Percentiles rank a stretch among this genome's conserved stretches.
Evolutionary conservation across 768 basidiomycete genomes (phyloP).

Genomic region (Boletus pseudo-olivaceus): DNA sequence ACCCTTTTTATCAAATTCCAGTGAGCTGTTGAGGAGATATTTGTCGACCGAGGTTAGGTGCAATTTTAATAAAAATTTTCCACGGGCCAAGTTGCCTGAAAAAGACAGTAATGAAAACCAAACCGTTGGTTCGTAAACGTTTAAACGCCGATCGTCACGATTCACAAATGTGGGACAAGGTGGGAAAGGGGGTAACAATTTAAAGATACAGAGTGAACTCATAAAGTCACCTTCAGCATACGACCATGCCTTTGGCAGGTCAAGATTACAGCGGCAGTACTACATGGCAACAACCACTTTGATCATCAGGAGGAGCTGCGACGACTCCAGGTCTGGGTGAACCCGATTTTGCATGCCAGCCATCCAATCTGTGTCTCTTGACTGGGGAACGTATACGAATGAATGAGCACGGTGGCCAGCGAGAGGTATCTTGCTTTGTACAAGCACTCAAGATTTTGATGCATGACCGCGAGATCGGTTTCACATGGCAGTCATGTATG

Average conservation of each 20-base stretch:
- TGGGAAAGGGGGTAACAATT: neutral
- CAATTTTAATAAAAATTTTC: no score
- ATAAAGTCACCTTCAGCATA: no score
- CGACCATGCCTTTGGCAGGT: no score
- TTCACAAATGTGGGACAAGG: neutral
- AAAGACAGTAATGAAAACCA: neutral
- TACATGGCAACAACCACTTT: no score
- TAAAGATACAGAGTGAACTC: no score
- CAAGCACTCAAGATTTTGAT: slow-evolving; percentile 60
- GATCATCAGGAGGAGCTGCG: slow-evolving; percentile 89
- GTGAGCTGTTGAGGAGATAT: no score
- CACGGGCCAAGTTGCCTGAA: no score
- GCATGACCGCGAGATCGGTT: slow-evolving; percentile 52
- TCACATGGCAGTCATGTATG: neutral
- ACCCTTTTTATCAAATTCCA: no score
- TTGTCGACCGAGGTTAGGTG: no score
- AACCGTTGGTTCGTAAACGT: neutral
- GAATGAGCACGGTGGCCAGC: slow-evolving; percentile 83
- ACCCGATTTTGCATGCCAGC: slow-evolving; percentile 76
- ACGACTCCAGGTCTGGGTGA: slow-evolving; percentile 84
- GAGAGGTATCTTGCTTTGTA: slow-evolving; percentile 84
- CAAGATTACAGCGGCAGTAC: no score
- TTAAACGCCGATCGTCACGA: neutral
- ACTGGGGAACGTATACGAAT: slow-evolving; percentile 88
- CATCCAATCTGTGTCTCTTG: slow-evolving; percentile 75